These are phyloP conservation scores for Diaporthe nobilis DNA, from an alignment of 2,329 filamentous ascomycete species.

Conservation along the genomic window DNA sequence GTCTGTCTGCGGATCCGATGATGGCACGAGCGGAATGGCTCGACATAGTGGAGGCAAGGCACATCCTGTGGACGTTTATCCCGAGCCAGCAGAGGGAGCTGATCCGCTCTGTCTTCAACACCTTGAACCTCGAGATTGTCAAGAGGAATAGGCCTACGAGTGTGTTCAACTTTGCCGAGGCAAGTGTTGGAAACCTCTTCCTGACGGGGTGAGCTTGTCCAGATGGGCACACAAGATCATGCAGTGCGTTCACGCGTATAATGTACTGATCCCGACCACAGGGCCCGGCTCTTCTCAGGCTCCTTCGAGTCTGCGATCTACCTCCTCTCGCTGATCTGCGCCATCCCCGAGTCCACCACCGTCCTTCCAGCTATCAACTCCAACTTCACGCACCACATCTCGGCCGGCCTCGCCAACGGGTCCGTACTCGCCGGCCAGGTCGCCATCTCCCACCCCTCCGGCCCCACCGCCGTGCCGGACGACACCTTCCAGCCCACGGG, in stretches of 20 bases:
- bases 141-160: conserved; percentile 81
- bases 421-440: conserved; percentile 91
- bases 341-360: conserved; percentile 80
- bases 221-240: not conserved
- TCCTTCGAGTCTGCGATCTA: conserved; percentile 95
- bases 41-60: conserved; percentile 87
- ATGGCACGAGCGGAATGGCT: conserved; percentile 85
- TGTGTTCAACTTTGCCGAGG: conserved; percentile 82
- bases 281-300: conserved; percentile 88
- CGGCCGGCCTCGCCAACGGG: conserved; percentile 83
- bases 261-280: conserved; percentile 39
- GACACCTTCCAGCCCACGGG: conserved; percentile 44
- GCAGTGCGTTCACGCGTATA: not conserved
- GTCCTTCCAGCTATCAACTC: conserved; percentile 94
- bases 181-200: conserved; percentile 85
- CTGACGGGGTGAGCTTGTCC: conserved; percentile 72
- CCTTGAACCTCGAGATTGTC: conserved; percentile 82
- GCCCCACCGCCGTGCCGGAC: conserved; percentile 68
- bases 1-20: conserved; percentile 74
- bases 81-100: conserved; percentile 81
- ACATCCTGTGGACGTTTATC: conserved; percentile 80
- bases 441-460: conserved; percentile 87
- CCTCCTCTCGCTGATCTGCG: conserved; percentile 87
- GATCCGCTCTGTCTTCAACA: conserved; percentile 82
- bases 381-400: conserved; percentile 96